Conservation (phyloP, 371 early-diverging fungal species). For the Blakeslea trispora region DNA sequence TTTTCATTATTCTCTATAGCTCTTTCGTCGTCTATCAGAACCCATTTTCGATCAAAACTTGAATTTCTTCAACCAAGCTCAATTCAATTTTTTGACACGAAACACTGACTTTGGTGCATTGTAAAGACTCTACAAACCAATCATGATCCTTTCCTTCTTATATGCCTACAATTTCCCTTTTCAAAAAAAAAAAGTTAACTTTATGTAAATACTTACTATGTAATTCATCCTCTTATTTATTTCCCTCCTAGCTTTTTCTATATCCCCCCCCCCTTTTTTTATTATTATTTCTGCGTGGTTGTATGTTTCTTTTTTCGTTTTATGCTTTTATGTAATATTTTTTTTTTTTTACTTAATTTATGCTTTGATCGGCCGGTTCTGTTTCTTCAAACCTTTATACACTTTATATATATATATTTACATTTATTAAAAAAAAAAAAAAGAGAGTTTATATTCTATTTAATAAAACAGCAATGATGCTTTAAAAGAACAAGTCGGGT, state of each 20-base stretch:
- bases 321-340: too few species aligned
- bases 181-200: conserved; percentile 4
- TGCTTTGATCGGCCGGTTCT: conserved; percentile 35
- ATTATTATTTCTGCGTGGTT: conserved; percentile 21
- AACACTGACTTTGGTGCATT: background rate
- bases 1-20: background rate
- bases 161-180: conserved; percentile 7
- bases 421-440: background rate
- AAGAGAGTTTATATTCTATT: background rate
- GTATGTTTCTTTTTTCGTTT: conserved; percentile 16
- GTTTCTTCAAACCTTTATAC: too few species aligned
- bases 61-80: conserved; percentile 3
- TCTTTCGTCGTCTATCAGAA: conserved; percentile 27
- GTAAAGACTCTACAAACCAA: background rate
- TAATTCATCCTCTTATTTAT: conserved; percentile 2
- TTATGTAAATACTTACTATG: conserved; percentile 14
- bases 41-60: conserved; percentile 23
- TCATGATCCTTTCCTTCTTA: conserved; percentile 9
- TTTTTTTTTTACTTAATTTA: conserved; percentile 16
- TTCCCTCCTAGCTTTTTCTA: background rate
- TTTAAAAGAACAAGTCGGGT: conserved; percentile 39
- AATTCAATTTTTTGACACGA: conserved; percentile 9
- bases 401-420: too few species aligned
- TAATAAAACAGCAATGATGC: background rate
- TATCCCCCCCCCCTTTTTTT: background rate